These are phyloP conservation scores for Pleurostoma richardsiae DNA, from an alignment of 2,329 filamentous ascomycete species.

Conservation along the genomic window DNA sequence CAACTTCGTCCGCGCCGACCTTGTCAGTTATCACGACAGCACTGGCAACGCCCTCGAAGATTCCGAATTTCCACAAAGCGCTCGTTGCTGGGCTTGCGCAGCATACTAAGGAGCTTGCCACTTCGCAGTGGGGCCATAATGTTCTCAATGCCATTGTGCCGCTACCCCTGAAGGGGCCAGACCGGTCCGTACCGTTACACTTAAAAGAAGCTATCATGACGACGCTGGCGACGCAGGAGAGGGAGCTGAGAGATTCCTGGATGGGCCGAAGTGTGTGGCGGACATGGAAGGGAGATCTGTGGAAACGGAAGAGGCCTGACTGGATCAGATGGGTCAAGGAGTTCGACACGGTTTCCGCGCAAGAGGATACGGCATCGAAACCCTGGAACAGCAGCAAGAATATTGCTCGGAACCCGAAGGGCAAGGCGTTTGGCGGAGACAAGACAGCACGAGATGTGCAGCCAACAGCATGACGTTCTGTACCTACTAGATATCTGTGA, in stretches of 20 bases:
- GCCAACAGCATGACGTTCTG: too few relatives aligned
- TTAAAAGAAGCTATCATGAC: constrained; percentile 52
- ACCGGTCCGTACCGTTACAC: constrained; percentile 44
- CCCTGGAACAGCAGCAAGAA: constrained; percentile 4
- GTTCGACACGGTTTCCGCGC: constrained; percentile 28
- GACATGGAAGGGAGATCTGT: constrained; percentile 53
- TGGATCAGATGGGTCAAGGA: constrained; percentile 56
- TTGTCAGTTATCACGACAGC: constrained; percentile 46
- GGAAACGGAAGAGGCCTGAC: constrained; percentile 45
- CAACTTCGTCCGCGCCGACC: constrained; percentile 47
- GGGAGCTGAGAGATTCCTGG: constrained; percentile 45
- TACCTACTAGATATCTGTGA: too few relatives aligned
- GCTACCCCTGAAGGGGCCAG: constrained; percentile 36
- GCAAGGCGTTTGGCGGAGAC: neutral
- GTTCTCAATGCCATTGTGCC: constrained; percentile 43
- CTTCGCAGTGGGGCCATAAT: constrained; percentile 45
- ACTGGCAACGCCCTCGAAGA: constrained; percentile 39
- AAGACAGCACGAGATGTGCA: too few relatives aligned
- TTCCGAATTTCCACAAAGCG: constrained; percentile 51
- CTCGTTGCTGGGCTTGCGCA: constrained; percentile 43
- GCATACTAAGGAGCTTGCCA: constrained; percentile 38
- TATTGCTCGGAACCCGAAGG: constrained; percentile 4
- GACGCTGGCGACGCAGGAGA: constrained; percentile 41
- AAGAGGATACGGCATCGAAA: constrained; percentile 27
- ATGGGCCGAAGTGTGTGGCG: constrained; percentile 53